Percentiles rank a stretch among this genome's conserved stretches.
Evolutionary conservation across 345 rosid species (phyloP).

Genomic region (Eutrema heterophyllum): DNA sequence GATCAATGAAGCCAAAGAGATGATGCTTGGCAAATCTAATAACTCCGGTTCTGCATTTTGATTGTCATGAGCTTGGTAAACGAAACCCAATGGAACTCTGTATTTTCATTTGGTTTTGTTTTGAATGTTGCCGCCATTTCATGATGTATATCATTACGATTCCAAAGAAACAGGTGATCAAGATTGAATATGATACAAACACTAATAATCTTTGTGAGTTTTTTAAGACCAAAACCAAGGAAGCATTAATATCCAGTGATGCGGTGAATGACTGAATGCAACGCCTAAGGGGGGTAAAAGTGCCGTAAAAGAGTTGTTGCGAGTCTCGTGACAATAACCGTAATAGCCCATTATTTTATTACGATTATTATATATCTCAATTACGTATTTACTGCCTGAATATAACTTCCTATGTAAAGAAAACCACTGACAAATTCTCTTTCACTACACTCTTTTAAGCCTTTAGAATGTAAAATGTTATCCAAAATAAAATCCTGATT

Average conservation of each 20-base stretch:
- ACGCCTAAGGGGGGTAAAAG: no score
- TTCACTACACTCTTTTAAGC: background rate
- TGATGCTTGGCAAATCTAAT: constrained; percentile 68
- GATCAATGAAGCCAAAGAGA: constrained; percentile 83
- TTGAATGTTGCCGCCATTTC: background rate
- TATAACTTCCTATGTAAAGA: no score
- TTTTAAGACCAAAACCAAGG: no score
- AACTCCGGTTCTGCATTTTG: constrained; percentile 69
- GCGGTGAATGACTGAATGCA: no score
- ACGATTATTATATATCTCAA: no score
- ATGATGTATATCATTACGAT: constrained; percentile 14
- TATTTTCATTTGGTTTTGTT: background rate
- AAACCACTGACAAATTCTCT: background rate
- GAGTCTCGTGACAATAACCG: no score
- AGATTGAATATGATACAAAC: background rate
- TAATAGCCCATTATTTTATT: no score
- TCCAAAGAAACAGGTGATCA: background rate
- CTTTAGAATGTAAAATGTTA: background rate
- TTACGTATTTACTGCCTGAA: no score
- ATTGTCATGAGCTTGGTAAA: background rate
- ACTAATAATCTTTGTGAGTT: background rate
- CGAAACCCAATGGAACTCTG: background rate
- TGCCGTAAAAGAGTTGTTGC: no score
- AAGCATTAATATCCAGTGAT: no score
- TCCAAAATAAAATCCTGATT: background rate